Base-by-base conservation (phyloP, 2,329 filamentous ascomycete species). In the Calonectria leucothoes region DNA sequence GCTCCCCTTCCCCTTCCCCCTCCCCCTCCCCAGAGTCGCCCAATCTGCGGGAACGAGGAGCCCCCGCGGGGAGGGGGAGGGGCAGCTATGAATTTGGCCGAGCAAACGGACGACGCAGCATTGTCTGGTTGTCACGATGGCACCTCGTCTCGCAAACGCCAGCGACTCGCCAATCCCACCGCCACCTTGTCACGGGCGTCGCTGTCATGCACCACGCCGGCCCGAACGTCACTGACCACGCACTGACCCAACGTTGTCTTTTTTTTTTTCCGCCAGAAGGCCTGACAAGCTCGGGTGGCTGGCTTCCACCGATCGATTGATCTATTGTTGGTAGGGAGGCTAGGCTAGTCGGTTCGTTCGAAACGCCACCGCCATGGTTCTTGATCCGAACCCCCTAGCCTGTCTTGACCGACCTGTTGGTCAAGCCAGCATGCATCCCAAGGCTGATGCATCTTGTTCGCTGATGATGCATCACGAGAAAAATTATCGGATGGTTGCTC, bases 151-250 rank as follows among this genome's bases (percentile, higher is more conserved):
- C 45, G 29, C 64, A 37, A 52, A 35, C 64, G 45, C 42, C 45
- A 49, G 15, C 55, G n/a, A 52, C 39, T 45, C 42, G 42, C 39
- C 27, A 37, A 17, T 31, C 68, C 57, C 69, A 66, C 71, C 49
- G 66, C 66, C 66, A 72, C 73, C 73, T 74, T 71, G 76, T 79
- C 78, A 79, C 78, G 75, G 74, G 71, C 57, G 69, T 59, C 66
- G 72, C 69, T 75, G 76, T 72, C 78, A 79, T 78, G 78, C 78
- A 80, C 75, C 66, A 73, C 70, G 73, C 78, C 78, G 78, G 75
- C 66, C 78, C 78, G 78, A 80, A 79, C 78, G 78, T 75, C 77
- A 78, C 70, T 76, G 72, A 55, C 39, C 31, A 15, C 65, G 49
- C 65, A 66, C 64, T 66, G 64, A 52, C 64, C 45, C 39, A 48